Conservation (phyloP, 345 rosid genomes). For the Combretum micranthum region DNA sequence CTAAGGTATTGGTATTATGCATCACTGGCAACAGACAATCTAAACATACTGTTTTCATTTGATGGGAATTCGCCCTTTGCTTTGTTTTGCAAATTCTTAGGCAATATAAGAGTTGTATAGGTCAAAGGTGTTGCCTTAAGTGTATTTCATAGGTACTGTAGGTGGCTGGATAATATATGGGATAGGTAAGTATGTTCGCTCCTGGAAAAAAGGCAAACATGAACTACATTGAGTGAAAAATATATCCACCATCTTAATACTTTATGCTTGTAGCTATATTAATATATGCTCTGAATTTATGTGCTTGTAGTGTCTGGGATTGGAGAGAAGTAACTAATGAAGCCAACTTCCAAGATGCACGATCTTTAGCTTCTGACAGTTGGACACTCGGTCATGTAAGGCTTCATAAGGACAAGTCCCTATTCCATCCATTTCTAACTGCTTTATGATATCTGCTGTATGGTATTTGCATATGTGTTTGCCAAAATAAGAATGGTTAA, state of each 20-base stretch:
- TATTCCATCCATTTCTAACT: neutral
- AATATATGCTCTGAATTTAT: neutral
- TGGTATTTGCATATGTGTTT: too few relatives aligned
- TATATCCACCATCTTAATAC: neutral
- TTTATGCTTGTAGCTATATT: neutral
- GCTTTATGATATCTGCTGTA: neutral
- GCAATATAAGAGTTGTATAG: too few relatives aligned
- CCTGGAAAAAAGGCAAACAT: too few relatives aligned
- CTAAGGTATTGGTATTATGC: constrained; percentile 40
- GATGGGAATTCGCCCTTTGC: too few relatives aligned
- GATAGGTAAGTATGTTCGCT: too few relatives aligned
- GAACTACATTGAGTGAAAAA: neutral
- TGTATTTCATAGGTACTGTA: too few relatives aligned
- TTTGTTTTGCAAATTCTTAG: too few relatives aligned
- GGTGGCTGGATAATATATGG: too few relatives aligned
- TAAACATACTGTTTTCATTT: too few relatives aligned
- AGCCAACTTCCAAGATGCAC: constrained; percentile 67
- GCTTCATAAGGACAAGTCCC: neutral
- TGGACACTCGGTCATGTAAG: constrained; percentile 70
- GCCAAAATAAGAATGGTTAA: too few relatives aligned
- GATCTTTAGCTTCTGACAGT: constrained; percentile 63
- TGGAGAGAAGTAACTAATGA: constrained; percentile 59
- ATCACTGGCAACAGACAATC: too few relatives aligned
- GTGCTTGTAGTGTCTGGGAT: constrained; percentile 62
- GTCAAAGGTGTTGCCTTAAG: too few relatives aligned